Base-by-base conservation (phyloP, 495 filamentous ascomycete genomes). In the Immersiella caudata region DNA sequence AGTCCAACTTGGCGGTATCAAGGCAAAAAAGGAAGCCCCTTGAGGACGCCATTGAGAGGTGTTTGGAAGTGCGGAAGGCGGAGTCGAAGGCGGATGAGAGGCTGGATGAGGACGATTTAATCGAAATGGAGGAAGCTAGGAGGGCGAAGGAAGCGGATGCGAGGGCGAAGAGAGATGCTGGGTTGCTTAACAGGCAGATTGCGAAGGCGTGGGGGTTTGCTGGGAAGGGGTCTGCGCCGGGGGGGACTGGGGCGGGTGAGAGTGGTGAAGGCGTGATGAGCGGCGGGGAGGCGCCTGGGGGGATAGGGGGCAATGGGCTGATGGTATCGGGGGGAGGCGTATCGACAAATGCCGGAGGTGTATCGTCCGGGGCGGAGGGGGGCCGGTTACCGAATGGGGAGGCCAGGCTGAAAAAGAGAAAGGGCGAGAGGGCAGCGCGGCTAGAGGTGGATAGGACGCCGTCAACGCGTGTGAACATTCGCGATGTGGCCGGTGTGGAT, bases 401-500 rank as follows among this genome's bases (percentile, higher is more conserved):
- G 74, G 87, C 92, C 2, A 83, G 78, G 22, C 76, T 83, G 1
- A 93, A 93, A 78, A 83, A 87, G 64, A 81, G 90, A 29, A 91
- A 88, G 76, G 84, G 70, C 8, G 64, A 65, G 36, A 27, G 55
- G 36, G 55, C 58, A 18, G 27, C 70, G 26, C 74, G 74, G 70
- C 16, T 18, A 8, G 81, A 81, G 61, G 75, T 85, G 49, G 86
- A 93, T 77, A 81, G 87, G 49, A 87, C 84, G 33, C 91, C 95
- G 0, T 93, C 94, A 5, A 90, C 85, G 6, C 87, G 91, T 68
- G 79, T 95, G 20, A 90, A 86, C 67, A 83, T 98, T 22, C 83
- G 87, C 11, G 93, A 97, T 73, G 83, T 97, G 54, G 95, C 93
- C 62, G 94, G 94, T 11, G 84, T 97, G 59, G 92, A 96, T 67